Conservation (phyloP, 83 land plant species). For the Picea abies region DNA sequence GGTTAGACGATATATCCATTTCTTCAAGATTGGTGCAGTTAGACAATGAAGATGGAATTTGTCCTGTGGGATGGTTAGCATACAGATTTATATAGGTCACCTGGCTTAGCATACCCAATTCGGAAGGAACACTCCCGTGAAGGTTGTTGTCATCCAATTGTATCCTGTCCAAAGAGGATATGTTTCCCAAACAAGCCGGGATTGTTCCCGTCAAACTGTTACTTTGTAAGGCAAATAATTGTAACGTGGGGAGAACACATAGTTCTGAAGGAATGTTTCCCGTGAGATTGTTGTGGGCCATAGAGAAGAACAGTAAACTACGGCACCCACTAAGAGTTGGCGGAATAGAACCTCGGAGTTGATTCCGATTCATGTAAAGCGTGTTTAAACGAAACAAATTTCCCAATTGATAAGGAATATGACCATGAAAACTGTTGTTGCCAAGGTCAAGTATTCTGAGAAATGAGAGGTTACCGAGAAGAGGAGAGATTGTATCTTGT, state of each 20-base stretch:
- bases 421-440: constrained; percentile 18
- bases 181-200: constrained; percentile 10
- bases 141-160: not conserved
- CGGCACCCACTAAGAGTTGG: constrained; percentile 17
- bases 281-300: not conserved
- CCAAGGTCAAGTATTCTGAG: not conserved
- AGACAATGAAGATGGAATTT: constrained; percentile 20
- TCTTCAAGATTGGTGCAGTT: not conserved
- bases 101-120: not conserved
- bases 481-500: constrained; percentile 24
- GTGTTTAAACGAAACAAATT: constrained; percentile 9
- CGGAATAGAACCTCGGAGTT: constrained; percentile 32
- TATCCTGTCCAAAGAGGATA: not conserved
- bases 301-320: not conserved
- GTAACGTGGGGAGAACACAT: not conserved
- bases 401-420: constrained; percentile 23
- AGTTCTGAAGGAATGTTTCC: not conserved
- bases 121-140: not conserved
- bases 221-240: not conserved
- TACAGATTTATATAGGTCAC: constrained; percentile 20
- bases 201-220: constrained; percentile 33
- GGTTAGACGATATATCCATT: not conserved
- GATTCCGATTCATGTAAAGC: not conserved
- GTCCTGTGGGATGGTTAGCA: constrained; percentile 18
- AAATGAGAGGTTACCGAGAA: constrained; percentile 34